phyloP scores from a whole-genome alignment of 768 basidiomycete species.

The Russula abietina region DNA sequence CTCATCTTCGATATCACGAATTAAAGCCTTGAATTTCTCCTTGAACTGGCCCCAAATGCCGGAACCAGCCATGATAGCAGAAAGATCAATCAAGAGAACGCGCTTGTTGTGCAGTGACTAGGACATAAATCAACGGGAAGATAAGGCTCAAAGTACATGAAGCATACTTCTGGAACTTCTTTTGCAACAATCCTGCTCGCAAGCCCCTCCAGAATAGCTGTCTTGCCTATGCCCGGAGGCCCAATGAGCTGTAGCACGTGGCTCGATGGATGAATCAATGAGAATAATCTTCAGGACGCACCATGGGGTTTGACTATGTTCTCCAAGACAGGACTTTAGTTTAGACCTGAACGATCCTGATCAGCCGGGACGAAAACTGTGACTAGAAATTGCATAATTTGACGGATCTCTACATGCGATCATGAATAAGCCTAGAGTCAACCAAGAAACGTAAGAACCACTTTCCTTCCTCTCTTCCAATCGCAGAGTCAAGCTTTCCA shows the following conservation, averaged over 20 bases:
- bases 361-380: background rate
- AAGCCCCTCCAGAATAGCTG: slow-evolving; percentile 85
- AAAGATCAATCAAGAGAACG: slow-evolving; percentile 78
- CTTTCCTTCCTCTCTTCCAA: slow-evolving; percentile 80
- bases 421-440: background rate
- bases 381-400: slow-evolving; percentile 49
- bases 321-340: slow-evolving; percentile 68
- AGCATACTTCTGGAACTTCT: slow-evolving; percentile 93
- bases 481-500: slow-evolving; percentile 86
- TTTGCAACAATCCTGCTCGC: slow-evolving; percentile 81
- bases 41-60: slow-evolving; percentile 91
- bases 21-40: no score
- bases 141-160: no score
- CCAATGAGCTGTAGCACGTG: no score
- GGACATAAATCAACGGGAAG: no score
- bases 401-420: slow-evolving; percentile 58
- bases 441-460: background rate
- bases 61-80: slow-evolving; percentile 81
- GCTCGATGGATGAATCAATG: background rate
- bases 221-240: slow-evolving; percentile 89
- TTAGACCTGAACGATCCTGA: no score
- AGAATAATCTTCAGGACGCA: slow-evolving; percentile 32
- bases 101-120: no score
- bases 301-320: slow-evolving; percentile 91
- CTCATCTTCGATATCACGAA: no score